These are phyloP conservation scores for Colletotrichum lupini DNA, from an alignment of 2,329 filamentous ascomycete species.

Conservation along the genomic window DNA sequence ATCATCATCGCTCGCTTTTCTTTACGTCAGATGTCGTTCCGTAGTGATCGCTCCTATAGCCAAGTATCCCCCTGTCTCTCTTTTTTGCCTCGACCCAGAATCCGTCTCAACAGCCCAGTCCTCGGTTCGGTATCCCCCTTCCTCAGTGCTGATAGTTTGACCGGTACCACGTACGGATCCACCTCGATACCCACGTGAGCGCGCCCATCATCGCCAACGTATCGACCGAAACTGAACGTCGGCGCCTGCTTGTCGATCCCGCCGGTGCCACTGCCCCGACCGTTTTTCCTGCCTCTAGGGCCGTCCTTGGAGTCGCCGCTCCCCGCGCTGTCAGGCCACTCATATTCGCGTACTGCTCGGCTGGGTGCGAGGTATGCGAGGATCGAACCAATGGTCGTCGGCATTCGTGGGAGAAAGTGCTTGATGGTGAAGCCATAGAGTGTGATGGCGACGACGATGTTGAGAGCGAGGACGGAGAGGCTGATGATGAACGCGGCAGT, in stretches of 20 bases:
- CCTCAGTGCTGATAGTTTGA: conserved; percentile 32
- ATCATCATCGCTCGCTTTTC: no score
- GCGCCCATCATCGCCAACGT: conserved; percentile 56
- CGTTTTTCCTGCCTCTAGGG: no score
- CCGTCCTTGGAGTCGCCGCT: no score
- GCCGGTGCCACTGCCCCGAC: no score
- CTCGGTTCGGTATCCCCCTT: conserved; percentile 24
- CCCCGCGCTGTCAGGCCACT: no score
- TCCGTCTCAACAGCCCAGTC: neutral
- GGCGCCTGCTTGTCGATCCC: no score
- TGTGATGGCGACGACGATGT: conserved; percentile 51
- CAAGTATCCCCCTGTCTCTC: conserved; percentile 8
- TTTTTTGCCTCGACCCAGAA: no score
- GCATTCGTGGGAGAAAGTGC: conserved; percentile 60
- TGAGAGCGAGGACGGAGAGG: conserved; percentile 38
- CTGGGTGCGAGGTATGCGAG: conserved; percentile 61
- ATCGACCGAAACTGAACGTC: conserved; percentile 61
- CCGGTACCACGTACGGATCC: conserved; percentile 53
- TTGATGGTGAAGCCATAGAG: conserved; percentile 56
- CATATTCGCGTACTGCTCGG: conserved; percentile 42
- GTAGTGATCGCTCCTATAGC: neutral
- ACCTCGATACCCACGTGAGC: conserved; percentile 63
- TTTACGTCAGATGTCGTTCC: no score
- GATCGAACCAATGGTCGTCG: conserved; percentile 59
- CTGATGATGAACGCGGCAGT: no score